Conservation (phyloP, 441 rosid genomes). For the Erodium texanum region DNA sequence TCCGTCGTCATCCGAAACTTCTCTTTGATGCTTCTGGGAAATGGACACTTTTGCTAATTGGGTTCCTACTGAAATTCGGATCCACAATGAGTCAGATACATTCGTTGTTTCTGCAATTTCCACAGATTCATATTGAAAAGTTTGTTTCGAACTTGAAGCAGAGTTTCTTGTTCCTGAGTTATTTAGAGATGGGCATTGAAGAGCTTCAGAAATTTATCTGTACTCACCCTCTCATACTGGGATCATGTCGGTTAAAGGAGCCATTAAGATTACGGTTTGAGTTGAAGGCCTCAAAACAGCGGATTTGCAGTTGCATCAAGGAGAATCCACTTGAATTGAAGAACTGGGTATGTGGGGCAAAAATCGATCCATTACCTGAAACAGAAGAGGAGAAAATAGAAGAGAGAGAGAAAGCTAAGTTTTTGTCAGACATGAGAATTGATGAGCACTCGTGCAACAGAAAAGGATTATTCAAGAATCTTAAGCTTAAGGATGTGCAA, state of each 20-base stretch:
- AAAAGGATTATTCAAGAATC: background rate
- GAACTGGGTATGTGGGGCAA: slow-evolving; percentile 47
- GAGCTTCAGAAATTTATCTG: slow-evolving; percentile 45
- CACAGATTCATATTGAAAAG: slow-evolving; percentile 26
- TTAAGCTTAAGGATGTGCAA: background rate
- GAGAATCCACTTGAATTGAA: slow-evolving; percentile 57
- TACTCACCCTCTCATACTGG: slow-evolving; percentile 36
- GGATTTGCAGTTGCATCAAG: slow-evolving; percentile 44
- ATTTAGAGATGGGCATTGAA: slow-evolving; percentile 48
- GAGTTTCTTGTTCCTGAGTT: slow-evolving; percentile 41
- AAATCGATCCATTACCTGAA: slow-evolving; percentile 30
- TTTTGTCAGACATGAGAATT: background rate
- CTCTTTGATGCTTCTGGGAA: slow-evolving; percentile 52
- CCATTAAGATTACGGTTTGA: slow-evolving; percentile 34
- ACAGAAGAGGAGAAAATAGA: slow-evolving; percentile 17
- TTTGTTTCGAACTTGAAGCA: slow-evolving; percentile 49
- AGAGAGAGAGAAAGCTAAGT: background rate
- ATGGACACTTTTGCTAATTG: slow-evolving; percentile 34
- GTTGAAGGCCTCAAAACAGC: slow-evolving; percentile 46
- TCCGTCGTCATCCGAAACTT: slow-evolving; percentile 38
- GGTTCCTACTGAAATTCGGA: slow-evolving; percentile 52
- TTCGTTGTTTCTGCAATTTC: slow-evolving; percentile 41
- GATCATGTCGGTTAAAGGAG: slow-evolving; percentile 43
- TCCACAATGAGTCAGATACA: slow-evolving; percentile 28
- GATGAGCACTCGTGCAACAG: too few relatives aligned